Conservation (phyloP, 1,284 basidiomycete genomes). For the Xerocomus alliaceus region DNA sequence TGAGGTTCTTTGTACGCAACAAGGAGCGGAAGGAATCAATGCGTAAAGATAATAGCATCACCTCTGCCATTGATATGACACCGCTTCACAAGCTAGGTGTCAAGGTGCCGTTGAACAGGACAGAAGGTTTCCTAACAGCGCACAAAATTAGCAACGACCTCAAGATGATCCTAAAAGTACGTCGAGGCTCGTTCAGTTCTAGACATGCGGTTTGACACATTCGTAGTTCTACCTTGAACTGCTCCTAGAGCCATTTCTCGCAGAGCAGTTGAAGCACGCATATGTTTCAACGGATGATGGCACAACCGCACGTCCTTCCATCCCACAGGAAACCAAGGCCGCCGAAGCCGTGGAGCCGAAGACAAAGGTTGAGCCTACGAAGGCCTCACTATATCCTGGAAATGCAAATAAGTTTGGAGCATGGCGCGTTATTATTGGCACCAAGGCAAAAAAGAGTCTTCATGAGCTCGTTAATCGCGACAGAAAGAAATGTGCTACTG, state of each 20-base stretch:
- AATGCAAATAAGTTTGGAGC: conserved; percentile 59
- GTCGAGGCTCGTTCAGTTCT: not conserved
- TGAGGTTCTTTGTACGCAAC: conserved; percentile 1
- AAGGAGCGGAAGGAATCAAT: conserved; percentile 30
- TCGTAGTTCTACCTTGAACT: conserved; percentile 34
- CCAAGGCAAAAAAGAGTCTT: conserved; percentile 51
- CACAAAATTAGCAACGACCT: conserved; percentile 30
- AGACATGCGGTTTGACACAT: not conserved
- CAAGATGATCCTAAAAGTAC: conserved; percentile 40
- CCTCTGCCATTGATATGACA: conserved; percentile 28
- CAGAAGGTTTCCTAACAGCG: conserved; percentile 30
- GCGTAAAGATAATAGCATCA: conserved; percentile 13
- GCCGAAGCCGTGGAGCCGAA: conserved; percentile 4
- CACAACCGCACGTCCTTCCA: not conserved
- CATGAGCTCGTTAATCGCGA: conserved; percentile 50
- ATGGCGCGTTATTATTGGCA: conserved; percentile 59
- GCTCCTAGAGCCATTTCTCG: conserved; percentile 25
- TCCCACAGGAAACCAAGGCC: not conserved
- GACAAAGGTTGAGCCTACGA: conserved; percentile 55
- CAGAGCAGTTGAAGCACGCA: conserved; percentile 15
- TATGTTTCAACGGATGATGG: conserved; percentile 11
- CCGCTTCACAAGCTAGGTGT: conserved; percentile 37
- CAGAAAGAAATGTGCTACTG: conserved; percentile 51
- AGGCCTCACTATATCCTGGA: conserved; percentile 56
- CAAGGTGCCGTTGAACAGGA: conserved; percentile 33